Percentiles rank a stretch among this genome's conserved stretches.
phyloP scores from a whole-genome alignment of 495 filamentous ascomycete genomes.

The Lepidopterella palustris region DNA sequence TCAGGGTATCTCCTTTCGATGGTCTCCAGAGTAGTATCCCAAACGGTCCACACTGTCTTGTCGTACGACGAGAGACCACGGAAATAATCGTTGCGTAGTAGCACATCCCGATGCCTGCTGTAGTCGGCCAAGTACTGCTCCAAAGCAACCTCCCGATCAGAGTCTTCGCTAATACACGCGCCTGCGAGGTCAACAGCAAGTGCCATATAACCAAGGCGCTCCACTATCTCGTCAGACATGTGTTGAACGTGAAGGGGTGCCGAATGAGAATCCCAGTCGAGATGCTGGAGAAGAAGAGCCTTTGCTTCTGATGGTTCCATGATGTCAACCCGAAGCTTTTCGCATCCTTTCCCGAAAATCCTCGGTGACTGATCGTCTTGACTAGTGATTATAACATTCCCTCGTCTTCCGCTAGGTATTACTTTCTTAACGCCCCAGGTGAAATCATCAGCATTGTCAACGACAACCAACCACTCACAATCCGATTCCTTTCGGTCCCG shows the following conservation, averaged over 20 bases:
- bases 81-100: conserved; percentile 23
- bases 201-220: conserved; percentile 27
- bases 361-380: no score
- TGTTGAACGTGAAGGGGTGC: conserved; percentile 6
- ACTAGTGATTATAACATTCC: no score
- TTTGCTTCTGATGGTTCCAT: conserved; percentile 12
- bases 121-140: conserved; percentile 25
- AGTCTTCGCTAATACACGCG: conserved; percentile 28
- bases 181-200: conserved; percentile 31
- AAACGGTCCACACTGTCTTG: no score
- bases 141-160: conserved; percentile 20
- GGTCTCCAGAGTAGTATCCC: no score
- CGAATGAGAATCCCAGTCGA: neutral
- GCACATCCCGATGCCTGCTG: conserved; percentile 17
- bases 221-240: conserved; percentile 20
- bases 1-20: no score
- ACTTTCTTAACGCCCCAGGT: no score
- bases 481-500: no score
- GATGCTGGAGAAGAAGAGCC: conserved; percentile 14
- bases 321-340: conserved; percentile 8
- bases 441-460: conserved; percentile 32
- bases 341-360: no score
- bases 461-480: no score
- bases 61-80: no score
- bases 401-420: no score